Evolutionary conservation across 495 filamentous ascomycete genomes (phyloP).

Genomic region (Cryomyces minteri): DNA sequence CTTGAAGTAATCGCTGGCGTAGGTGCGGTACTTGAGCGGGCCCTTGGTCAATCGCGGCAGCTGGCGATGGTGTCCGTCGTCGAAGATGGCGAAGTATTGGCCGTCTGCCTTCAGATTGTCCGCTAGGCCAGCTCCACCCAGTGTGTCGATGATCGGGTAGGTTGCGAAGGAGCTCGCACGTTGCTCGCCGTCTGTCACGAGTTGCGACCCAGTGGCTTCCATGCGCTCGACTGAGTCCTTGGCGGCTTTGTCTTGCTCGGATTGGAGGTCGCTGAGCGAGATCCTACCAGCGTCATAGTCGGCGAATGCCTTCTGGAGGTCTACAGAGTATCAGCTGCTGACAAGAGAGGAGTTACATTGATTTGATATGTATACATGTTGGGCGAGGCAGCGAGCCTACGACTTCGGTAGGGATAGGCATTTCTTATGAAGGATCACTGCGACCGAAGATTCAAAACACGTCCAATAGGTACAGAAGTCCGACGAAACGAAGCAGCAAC

Average conservation of each 20-base stretch:
- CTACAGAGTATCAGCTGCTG: not conserved
- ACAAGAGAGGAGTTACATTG: no score
- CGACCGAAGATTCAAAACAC: no score
- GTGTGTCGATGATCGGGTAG: conserved; percentile 23
- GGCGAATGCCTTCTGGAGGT: conserved; percentile 21
- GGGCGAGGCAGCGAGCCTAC: conserved; percentile 27
- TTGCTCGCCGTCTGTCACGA: conserved; percentile 25
- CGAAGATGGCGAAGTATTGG: conserved; percentile 27
- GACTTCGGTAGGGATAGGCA: conserved; percentile 17
- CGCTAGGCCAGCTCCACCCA: conserved; percentile 22
- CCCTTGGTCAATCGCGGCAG: conserved; percentile 21
- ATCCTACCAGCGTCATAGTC: conserved; percentile 21
- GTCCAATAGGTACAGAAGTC: no score
- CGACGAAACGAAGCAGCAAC: no score
- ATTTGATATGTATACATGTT: conserved; percentile 3
- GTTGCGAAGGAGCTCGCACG: conserved; percentile 24
- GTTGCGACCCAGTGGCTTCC: conserved; percentile 18
- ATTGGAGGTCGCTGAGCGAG: conserved; percentile 8
- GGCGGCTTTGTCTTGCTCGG: conserved; percentile 23
- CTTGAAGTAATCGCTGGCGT: conserved; percentile 23
- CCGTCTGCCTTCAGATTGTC: conserved; percentile 20
- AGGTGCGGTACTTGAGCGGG: conserved; percentile 24
- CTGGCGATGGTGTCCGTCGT: conserved; percentile 26
- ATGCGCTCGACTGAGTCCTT: conserved; percentile 23
- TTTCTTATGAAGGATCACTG: not conserved